These are phyloP conservation scores for Volvox africanus DNA, from an alignment of 139 green algal genomes.

Conservation along the genomic window DNA sequence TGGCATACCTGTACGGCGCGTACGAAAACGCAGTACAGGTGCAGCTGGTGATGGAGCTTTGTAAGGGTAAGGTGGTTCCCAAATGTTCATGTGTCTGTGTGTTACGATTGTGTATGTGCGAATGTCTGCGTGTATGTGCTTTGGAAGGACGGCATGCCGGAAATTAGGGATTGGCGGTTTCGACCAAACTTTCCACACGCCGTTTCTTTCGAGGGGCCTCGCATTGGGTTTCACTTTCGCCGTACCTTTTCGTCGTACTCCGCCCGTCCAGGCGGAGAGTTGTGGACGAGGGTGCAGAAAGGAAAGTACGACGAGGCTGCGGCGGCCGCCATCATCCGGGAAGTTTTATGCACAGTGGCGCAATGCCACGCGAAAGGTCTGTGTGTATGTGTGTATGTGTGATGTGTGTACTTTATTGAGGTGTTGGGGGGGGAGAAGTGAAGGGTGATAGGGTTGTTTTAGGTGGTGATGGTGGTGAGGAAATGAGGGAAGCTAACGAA, in stretches of 20 bases:
- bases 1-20: conserved; percentile 75
- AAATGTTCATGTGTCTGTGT: too few relatives aligned
- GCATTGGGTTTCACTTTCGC: too few relatives aligned
- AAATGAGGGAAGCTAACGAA: too few relatives aligned
- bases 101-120: background rate
- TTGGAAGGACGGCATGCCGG: too few relatives aligned
- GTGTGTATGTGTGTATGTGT: background rate
- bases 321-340: conserved; percentile 62
- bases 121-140: background rate
- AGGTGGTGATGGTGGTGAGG: too few relatives aligned
- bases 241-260: too few relatives aligned
- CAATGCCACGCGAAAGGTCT: conserved; percentile 77
- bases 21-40: conserved; percentile 80
- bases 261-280: conserved; percentile 45
- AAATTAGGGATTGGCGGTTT: too few relatives aligned
- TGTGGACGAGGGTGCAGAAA: conserved; percentile 57
- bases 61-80: conserved; percentile 51
- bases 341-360: conserved; percentile 75
- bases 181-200: too few relatives aligned
- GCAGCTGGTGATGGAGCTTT: conserved; percentile 87
- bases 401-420: too few relatives aligned
- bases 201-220: too few relatives aligned
- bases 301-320: conserved; percentile 65
- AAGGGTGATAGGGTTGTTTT: too few relatives aligned
- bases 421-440: too few relatives aligned